Base-by-base conservation (phyloP, 805 yeast genomes). In the Scheffersomyces ergatensis region DNA sequence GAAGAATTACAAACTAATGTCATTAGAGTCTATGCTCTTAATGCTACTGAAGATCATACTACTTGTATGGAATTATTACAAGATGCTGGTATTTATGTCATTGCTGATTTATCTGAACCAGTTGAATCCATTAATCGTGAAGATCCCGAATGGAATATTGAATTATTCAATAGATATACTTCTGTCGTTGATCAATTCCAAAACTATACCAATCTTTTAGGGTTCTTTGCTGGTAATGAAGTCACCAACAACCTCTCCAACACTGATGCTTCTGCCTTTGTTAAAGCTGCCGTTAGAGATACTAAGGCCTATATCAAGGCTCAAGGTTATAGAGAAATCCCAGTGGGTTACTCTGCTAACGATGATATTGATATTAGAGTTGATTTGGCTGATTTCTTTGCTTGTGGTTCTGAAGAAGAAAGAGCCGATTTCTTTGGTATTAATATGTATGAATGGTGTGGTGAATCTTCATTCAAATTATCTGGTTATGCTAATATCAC, bases 401-500 rank as follows among this genome's bases (percentile, higher is more conserved):
- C 82, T 33, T 85, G 93, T 72, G 92, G 92, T 65, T 78, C 73
- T 45, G 69, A 60, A 6, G 82, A 74, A 40, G 82, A 60, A 16
- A 72, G 72, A 51, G 89, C 89, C 45, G 93, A 85, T 63, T 85
- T 85, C 74, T 85, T 84, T 61, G 93, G 93, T 76, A 82, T 85
- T 62, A 85, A 85, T 77, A 84, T 84, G 89, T 85, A 85, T 72
- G 89, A 83, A 70, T 85, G 93, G 93, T 85, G 93, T 74, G 92
- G 92, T 55, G 34, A 57, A 15, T 78, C 87, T 15, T 59, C 77
- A 39, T 85, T 71, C 70, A 40, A 57, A 24, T 47, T 61, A 5
- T 83, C 90, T 43, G 93, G 93, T 58, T 85, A 82, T 66, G 56
- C 69, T 48, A 76, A 65, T 47, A 77, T 85, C 70, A 83, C 90